These are phyloP conservation scores for Dactylis glomerata DNA, from an alignment of 176 grass and related monocot genomes.

Conservation along the genomic window DNA sequence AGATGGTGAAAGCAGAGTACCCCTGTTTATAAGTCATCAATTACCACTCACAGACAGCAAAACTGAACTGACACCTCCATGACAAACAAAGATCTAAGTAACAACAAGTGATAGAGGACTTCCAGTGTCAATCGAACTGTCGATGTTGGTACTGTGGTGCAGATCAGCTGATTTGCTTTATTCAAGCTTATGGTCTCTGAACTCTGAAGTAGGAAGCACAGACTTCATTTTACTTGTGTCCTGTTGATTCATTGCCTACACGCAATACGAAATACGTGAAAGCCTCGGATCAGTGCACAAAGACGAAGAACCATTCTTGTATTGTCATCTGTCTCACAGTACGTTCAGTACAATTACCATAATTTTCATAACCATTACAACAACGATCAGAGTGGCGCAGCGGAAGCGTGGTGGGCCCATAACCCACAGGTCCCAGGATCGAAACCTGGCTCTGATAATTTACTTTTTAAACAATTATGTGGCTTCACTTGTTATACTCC, in stretches of 20 bases:
- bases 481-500: not conserved
- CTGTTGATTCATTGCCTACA: too few relatives aligned
- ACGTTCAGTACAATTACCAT: too few relatives aligned
- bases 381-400: conserved; percentile 76
- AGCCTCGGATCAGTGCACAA: too few relatives aligned
- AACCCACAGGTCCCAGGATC: conserved; percentile 90
- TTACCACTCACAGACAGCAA: too few relatives aligned
- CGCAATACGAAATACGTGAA: too few relatives aligned
- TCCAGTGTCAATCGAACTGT: not conserved
- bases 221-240: not conserved
- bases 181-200: not conserved
- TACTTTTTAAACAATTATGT: not conserved
- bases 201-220: not conserved
- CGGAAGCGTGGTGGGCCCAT: conserved; percentile 95
- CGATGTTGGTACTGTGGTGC: not conserved
- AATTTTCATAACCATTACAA: accelerated
- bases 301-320: too few relatives aligned
- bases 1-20: too few relatives aligned
- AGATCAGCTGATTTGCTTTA: not conserved
- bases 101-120: too few relatives aligned
- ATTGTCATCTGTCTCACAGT: too few relatives aligned
- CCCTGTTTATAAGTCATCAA: too few relatives aligned
- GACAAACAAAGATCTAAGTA: too few relatives aligned
- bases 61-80: too few relatives aligned
- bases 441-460: conserved; percentile 81